Evolutionary conservation across 495 filamentous ascomycete genomes (phyloP).

Genomic region (Letharia columbiana): DNA sequence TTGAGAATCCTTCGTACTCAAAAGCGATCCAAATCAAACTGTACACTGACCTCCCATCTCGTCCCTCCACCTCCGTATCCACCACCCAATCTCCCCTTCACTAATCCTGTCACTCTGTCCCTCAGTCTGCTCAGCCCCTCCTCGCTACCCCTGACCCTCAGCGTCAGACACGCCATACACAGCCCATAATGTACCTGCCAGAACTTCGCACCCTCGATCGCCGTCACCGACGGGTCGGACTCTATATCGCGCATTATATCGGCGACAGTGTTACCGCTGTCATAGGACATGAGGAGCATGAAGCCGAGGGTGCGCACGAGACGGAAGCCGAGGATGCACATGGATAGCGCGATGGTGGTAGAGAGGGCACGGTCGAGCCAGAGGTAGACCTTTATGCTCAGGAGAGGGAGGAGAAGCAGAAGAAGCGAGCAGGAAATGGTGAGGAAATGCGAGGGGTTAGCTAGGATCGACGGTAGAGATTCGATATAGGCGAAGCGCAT

Average conservation of each 20-base stretch:
- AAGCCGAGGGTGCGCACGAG: slow-evolving; percentile 77
- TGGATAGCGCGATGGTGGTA: slow-evolving; percentile 65
- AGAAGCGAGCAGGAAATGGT: slow-evolving; percentile 76
- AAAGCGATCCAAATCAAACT: slow-evolving; percentile 32
- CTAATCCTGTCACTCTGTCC: slow-evolving; percentile 63
- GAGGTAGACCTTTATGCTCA: slow-evolving; percentile 63
- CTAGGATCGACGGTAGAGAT: slow-evolving; percentile 68
- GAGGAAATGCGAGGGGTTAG: slow-evolving; percentile 89
- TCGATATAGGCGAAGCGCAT: slow-evolving; percentile 77
- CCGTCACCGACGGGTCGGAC: slow-evolving; percentile 62
- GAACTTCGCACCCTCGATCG: slow-evolving; percentile 82
- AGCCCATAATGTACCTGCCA: slow-evolving; percentile 98
- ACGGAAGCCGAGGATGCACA: slow-evolving; percentile 77
- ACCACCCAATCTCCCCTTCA: slow-evolving; percentile 79
- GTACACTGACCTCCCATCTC: slow-evolving; percentile 74
- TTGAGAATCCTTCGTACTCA: neutral
- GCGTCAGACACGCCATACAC: slow-evolving; percentile 87
- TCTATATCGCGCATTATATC: slow-evolving; percentile 79
- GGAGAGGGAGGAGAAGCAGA: slow-evolving; percentile 73
- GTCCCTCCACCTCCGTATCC: slow-evolving; percentile 75
- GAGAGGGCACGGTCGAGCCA: slow-evolving; percentile 80
- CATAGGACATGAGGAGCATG: slow-evolving; percentile 92
- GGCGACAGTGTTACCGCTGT: slow-evolving; percentile 49
- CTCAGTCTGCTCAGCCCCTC: slow-evolving; percentile 59
- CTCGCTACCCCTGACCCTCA: slow-evolving; percentile 59